Evolutionary conservation across 805 yeast genomes (phyloP), one percentile per base, ranked within the genome.

Genomic region (Candida namnaoensis): DNA sequence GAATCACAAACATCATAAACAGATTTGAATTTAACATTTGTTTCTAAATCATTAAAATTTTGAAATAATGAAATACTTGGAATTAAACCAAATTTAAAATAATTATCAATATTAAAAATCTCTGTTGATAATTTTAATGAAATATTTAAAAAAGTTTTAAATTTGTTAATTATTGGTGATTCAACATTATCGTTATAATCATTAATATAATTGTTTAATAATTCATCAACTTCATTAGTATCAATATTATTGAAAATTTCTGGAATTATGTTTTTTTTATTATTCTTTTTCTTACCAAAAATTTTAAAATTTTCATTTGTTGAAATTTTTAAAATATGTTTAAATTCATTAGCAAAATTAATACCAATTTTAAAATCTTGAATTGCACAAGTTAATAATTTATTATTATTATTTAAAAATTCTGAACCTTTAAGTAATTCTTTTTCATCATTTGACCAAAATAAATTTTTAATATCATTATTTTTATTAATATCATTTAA

Each of bases 1-100:
- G 53, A 46, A 8, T 50, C 65, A 52, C 83, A 77, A 3, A 76
- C 83, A 26, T 72, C 73, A 35, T 57, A 72, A 4, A 69, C 46
- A 4, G 80, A 64, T 44, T 77, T 83, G 54, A 88, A 86, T 59
- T 80, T 82, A 9, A 80, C 88, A 49, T 75, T 69, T 46, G 85
- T 19, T 19, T 19, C 3, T 3, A 19, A 88, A 6, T 62, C 53
- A 2, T 60, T 78, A 12, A 62, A 70, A 54, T 88, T 96, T 50
- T 90, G 90, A 62, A 88, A 87, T 32, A 91, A 64, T 61, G 90
- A 96, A 0, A 96, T 97, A 13, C 88, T 86, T 0, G 97, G 96
- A 24, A 90, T 95, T 39, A 91, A 64, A 0, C 85, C 87, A 28
- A 81, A 68, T 30, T 79, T 84, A 51, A 82, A 87, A 55, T 60